Conservation (phyloP, 352 stramenopile genomes). For the Stephanocyclus meneghinianus region DNA sequence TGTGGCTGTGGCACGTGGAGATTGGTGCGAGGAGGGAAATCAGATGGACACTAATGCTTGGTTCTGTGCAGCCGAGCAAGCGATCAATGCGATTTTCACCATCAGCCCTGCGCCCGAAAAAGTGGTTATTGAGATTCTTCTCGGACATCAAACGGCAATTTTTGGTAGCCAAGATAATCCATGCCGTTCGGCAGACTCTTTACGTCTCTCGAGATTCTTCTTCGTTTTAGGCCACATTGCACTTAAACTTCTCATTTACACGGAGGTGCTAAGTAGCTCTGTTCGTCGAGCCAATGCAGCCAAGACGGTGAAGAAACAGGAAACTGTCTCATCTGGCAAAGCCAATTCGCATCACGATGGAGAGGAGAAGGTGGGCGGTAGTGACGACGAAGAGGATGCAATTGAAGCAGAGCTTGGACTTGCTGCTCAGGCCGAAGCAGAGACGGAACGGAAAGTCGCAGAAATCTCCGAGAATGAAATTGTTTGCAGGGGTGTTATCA, state of each 20-base stretch:
- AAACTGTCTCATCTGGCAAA: slow-evolving; percentile 72
- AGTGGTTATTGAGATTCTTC: slow-evolving; percentile 69
- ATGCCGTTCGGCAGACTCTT: slow-evolving; percentile 38
- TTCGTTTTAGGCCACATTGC: slow-evolving; percentile 93
- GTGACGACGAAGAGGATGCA: slow-evolving; percentile 82
- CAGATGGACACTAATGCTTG: slow-evolving; percentile 80
- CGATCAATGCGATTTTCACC: slow-evolving; percentile 90
- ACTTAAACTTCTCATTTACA: slow-evolving; percentile 92
- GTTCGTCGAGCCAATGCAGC: slow-evolving; percentile 72
- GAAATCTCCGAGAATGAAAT: slow-evolving; percentile 89
- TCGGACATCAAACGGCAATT: slow-evolving; percentile 68
- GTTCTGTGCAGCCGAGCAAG: slow-evolving; percentile 90
- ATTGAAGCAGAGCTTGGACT: slow-evolving; percentile 92
- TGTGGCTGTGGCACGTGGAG: slow-evolving; percentile 86
- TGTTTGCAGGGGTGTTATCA: slow-evolving; percentile 89
- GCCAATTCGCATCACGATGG: slow-evolving; percentile 19
- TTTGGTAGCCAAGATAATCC: slow-evolving; percentile 69
- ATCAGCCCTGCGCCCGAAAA: slow-evolving; percentile 88
- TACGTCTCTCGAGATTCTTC: slow-evolving; percentile 89
- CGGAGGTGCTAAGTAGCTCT: slow-evolving; percentile 88
- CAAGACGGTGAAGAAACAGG: slow-evolving; percentile 85
- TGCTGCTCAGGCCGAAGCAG: slow-evolving; percentile 89
- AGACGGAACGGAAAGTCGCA: slow-evolving; percentile 89
- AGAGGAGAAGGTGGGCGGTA: slow-evolving; percentile 39
- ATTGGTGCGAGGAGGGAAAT: slow-evolving; percentile 85